phyloP scores from a whole-genome alignment of 805 yeast species.

The Kluyveromyces siamensis region DNA sequence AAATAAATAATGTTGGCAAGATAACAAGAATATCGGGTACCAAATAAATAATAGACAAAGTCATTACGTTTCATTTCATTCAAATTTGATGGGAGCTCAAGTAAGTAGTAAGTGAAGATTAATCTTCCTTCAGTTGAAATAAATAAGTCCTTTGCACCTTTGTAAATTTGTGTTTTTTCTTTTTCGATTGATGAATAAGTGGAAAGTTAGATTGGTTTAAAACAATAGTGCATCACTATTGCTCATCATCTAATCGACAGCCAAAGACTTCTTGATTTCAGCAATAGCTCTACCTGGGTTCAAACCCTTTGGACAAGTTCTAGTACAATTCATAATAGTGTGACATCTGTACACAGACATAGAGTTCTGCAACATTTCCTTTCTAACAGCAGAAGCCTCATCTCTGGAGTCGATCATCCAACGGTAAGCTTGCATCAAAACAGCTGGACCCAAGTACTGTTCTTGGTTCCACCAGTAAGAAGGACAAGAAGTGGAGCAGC shows the following conservation, averaged over 20 bases:
- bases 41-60: conserved; percentile 3
- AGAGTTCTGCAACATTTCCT: conserved; percentile 85
- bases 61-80: conserved; percentile 2
- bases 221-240: background rate
- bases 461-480: conserved; percentile 99
- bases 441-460: conserved; percentile 98
- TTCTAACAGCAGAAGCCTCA: conserved; percentile 74
- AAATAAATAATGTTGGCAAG: conserved; percentile 1
- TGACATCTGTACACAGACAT: conserved; percentile 98
- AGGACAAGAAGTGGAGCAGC: conserved; percentile 98
- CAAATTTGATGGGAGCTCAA: background rate
- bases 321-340: conserved; percentile 97
- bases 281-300: conserved; percentile 98
- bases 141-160: background rate
- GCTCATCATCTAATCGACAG: conserved; percentile 43
- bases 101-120: background rate
- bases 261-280: conserved; percentile 88
- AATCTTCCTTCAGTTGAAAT: background rate
- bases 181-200: background rate
- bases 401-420: conserved; percentile 98
- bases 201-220: background rate
- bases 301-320: conserved; percentile 96
- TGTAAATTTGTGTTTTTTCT: background rate
- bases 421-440: conserved; percentile 97
- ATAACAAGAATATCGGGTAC: background rate